Evolutionary conservation across 2,329 filamentous ascomycete genomes (phyloP), one percentile per base, ranked within the genome.

Genomic region (Trematosphaeria pertusa): DNA sequence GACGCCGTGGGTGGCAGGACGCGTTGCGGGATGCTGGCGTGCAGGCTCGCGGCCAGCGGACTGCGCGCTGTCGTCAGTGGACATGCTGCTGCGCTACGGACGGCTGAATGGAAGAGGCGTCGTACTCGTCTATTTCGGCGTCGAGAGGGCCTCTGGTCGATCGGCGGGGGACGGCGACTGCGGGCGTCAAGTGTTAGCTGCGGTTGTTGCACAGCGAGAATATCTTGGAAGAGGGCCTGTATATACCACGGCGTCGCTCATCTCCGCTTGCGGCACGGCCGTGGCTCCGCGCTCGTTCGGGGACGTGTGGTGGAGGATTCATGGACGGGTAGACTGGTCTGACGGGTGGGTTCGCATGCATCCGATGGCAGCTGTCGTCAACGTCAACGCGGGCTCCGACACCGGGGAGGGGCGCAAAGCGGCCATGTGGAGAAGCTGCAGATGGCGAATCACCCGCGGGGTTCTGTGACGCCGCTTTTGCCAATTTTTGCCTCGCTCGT

Each of bases 61-160:
- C 63, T 67, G 44, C 19, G 38, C 31, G 12, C 37, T 37, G 30
- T 32, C 46, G 58, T 58, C 42, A 59, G 52, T 34, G 43, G 8
- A 22, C 15, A 19, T 41, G 35, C 21, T n/a, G 37, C 9, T 3
- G 26, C 40, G 6, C n/a, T n/a, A 34, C 36, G 15, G 28, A 35
- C 37, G 44, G 52, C 36, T 52, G 48, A 47, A 47, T 46, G 38
- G 36, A 33, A 14, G 19, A 46, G 31, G 42, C 38, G 49, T 33
- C 85, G 73, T 79, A 93, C 88, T 93, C 87, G 54, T 87, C 84
- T 52, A 78, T 75, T 62, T 94, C 62, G 39, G 47, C 52, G 43
- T 72, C 90, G 15, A 96, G 77, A 3, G 91, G 91, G 1, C 89
- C 90, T 70, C 86, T 89, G 4, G 90, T 94, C 34, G 87, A 82